These are phyloP conservation scores for Panicum hallii DNA, from an alignment of 202 grass and related monocot species.

Conservation along the genomic window DNA sequence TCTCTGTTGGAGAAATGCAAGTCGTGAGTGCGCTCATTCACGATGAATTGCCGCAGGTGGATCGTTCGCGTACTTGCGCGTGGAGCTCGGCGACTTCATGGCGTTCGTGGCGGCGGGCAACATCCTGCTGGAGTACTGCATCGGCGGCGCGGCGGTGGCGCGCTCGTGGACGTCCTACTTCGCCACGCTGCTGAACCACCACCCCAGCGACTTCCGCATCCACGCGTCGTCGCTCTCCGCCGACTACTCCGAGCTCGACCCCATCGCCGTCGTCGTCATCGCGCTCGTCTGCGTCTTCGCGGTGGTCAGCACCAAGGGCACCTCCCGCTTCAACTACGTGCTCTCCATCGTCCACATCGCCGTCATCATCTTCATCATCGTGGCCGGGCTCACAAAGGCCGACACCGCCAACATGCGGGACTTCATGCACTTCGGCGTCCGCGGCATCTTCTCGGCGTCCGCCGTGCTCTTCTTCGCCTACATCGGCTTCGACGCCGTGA, in stretches of 20 bases:
- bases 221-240: conserved; percentile 49
- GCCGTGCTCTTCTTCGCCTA: conserved; percentile 91
- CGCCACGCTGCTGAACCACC: conserved; percentile 69
- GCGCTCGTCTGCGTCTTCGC: conserved; percentile 59
- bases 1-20: not conserved
- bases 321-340: conserved; percentile 80
- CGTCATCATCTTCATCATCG: conserved; percentile 75
- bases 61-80: conserved; percentile 84
- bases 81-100: conserved; percentile 89
- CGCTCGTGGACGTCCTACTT: conserved; percentile 92
- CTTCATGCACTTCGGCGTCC: conserved; percentile 54
- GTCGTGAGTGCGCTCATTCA: not conserved
- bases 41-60: conserved; percentile 53
- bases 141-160: conserved; percentile 77
- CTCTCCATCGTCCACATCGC: conserved; percentile 72
- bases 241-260: conserved; percentile 69
- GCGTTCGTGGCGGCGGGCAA: conserved; percentile 90
- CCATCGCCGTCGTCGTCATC: conserved; percentile 79
- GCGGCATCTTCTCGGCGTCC: conserved; percentile 69
- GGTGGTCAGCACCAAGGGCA: conserved; percentile 73
- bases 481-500: conserved; percentile 86
- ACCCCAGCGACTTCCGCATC: conserved; percentile 70
- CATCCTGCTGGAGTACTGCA: conserved; percentile 92
- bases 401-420: conserved; percentile 56
- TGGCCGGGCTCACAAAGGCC: conserved; percentile 73